These are phyloP conservation scores for Cyberlindnera subsufficiens DNA, from an alignment of 805 yeast genomes.

Conservation along the genomic window DNA sequence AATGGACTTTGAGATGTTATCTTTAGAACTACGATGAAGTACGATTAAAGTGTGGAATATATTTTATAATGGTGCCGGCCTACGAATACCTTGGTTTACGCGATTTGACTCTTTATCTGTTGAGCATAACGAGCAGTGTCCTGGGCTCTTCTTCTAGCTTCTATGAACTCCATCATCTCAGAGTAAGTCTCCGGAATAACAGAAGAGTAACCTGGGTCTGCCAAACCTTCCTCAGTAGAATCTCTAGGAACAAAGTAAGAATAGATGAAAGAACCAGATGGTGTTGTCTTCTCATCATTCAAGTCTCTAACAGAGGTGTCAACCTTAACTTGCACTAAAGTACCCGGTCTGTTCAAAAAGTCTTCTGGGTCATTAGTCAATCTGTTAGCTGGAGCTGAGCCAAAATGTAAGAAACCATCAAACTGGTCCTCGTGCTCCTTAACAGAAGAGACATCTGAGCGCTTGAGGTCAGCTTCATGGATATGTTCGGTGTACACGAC, in stretches of 20 bases:
- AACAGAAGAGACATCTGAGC: not conserved
- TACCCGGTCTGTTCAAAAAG: conserved; percentile 71
- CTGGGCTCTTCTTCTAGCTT: conserved; percentile 84
- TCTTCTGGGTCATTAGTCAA: conserved; percentile 45
- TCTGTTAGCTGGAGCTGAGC: conserved; percentile 52
- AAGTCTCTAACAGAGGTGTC: conserved; percentile 72
- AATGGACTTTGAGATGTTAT: not conserved
- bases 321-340: conserved; percentile 84
- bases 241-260: conserved; percentile 80
- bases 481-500: conserved; percentile 85
- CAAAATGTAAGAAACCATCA: conserved; percentile 37
- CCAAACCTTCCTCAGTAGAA: conserved; percentile 24
- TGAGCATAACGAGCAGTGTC: conserved; percentile 69
- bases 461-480: conserved; percentile 30
- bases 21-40: not conserved
- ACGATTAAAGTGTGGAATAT: too few species aligned
- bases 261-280: conserved; percentile 84
- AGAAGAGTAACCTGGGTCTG: conserved; percentile 55
- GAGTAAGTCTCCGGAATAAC: conserved; percentile 84
- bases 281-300: conserved; percentile 52
- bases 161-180: conserved; percentile 89
- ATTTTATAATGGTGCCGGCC: too few species aligned
- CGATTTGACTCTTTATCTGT: conserved; percentile 29
- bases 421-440: conserved; percentile 16
- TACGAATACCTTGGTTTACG: too few species aligned